Evolutionary conservation across 805 yeast species (phyloP).

Genomic region (Monosporozyma unispora): DNA sequence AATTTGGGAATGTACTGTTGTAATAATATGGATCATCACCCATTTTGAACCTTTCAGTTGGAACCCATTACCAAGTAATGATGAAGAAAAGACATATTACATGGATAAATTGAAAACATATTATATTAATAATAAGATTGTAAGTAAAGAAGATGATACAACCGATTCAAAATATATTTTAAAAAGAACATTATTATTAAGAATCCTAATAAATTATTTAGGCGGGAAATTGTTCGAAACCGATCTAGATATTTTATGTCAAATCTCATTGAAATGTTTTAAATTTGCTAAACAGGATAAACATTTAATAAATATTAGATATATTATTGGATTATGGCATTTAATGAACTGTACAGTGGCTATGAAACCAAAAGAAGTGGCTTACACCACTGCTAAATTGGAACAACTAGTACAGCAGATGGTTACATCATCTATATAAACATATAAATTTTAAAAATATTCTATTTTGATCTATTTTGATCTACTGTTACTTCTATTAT

Average conservation of each 20-base stretch:
- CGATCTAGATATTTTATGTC: constrained; percentile 19
- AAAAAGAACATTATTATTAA: constrained; percentile 23
- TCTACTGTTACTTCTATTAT: no score
- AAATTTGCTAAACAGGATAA: constrained; percentile 17
- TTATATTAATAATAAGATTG: constrained; percentile 17
- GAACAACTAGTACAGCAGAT: constrained; percentile 11
- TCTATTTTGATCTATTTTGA: no score
- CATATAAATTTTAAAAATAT: no score
- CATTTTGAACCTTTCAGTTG: constrained; percentile 28
- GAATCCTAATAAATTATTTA: constrained; percentile 22
- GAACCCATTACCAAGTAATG: constrained; percentile 22
- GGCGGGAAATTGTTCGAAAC: constrained; percentile 27
- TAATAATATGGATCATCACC: constrained; percentile 23
- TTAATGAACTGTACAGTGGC: constrained; percentile 26
- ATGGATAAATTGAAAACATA: constrained; percentile 15
- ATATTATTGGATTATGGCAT: constrained; percentile 28
- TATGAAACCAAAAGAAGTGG: constrained; percentile 25
- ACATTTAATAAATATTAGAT: constrained; percentile 18
- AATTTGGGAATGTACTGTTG: constrained; percentile 23
- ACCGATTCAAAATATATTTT: constrained; percentile 7
- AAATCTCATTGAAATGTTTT: constrained; percentile 23
- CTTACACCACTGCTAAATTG: constrained; percentile 20
- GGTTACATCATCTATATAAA: background rate
- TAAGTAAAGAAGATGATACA: background rate
- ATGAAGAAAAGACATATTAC: constrained; percentile 15